These are phyloP conservation scores for Gomphus sp. DNA, from an alignment of 1,284 basidiomycete species.

Conservation along the genomic window DNA sequence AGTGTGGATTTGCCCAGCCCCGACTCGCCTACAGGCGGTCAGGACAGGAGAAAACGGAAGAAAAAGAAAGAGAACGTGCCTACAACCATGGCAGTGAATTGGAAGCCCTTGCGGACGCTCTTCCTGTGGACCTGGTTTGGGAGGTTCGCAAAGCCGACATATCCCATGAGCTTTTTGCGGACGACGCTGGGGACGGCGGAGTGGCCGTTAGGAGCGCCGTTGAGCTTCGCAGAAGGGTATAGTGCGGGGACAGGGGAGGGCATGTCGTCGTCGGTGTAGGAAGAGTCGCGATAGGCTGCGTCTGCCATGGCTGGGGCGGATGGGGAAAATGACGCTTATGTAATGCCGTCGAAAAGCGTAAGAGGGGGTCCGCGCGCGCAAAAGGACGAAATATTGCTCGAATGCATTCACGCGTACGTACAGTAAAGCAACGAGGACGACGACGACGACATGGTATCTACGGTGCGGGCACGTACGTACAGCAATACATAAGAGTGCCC, in stretches of 20 bases:
- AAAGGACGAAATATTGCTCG: too few relatives aligned
- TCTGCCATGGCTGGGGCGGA: neutral
- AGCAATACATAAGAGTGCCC: too few relatives aligned
- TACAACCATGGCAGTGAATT: conserved; percentile 95
- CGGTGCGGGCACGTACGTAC: too few relatives aligned
- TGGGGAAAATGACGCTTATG: neutral
- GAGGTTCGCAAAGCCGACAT: conserved; percentile 85
- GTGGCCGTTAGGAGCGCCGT: conserved; percentile 51
- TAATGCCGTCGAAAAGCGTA: neutral
- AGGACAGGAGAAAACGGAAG: conserved; percentile 1
- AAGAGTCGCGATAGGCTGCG: neutral
- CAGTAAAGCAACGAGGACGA: too few relatives aligned
- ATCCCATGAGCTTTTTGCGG: conserved; percentile 88
- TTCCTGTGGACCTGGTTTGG: conserved; percentile 97
- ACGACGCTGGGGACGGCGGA: conserved; percentile 63
- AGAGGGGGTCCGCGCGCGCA: neutral
- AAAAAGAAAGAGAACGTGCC: conserved; percentile 46
- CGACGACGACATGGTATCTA: too few relatives aligned
- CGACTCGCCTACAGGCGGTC: conserved; percentile 67
- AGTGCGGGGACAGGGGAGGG: neutral
- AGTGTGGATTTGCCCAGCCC: conserved; percentile 96
- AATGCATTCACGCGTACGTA: too few relatives aligned
- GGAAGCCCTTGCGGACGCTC: conserved; percentile 93
- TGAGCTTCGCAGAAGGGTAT: conserved; percentile 20
- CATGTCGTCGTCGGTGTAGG: neutral